phyloP scores from a whole-genome alignment of 176 grass and related monocot species.

The Tuctoria greenei region DNA sequence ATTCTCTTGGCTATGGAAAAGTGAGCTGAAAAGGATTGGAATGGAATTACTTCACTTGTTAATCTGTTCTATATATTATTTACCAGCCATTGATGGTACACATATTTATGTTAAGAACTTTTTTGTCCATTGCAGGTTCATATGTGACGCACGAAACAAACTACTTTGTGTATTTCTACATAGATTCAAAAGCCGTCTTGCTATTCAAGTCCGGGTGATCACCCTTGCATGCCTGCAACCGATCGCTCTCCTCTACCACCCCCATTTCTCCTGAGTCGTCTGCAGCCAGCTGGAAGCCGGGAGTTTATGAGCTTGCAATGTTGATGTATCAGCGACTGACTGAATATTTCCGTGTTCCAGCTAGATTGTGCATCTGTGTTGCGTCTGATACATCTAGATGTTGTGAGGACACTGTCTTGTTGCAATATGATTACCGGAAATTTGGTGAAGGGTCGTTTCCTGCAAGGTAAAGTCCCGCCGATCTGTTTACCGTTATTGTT shows the following conservation, averaged over 20 bases:
- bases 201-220: conserved; percentile 84
- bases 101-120: not conserved
- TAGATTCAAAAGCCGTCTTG: conserved; percentile 78
- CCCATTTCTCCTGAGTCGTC: not conserved
- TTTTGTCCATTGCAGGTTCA: conserved; percentile 43
- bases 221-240: conserved; percentile 6
- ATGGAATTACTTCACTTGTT: conserved; percentile 6
- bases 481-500: not conserved
- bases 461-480: not conserved
- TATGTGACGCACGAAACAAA: conserved; percentile 86
- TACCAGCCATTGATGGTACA: not conserved
- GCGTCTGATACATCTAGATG: conserved; percentile 36
- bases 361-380: conserved; percentile 37
- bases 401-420: conserved; percentile 38
- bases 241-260: too few species aligned
- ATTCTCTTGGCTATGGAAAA: conserved; percentile 15
- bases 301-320: conserved; percentile 24
- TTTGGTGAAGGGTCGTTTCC: not conserved
- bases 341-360: conserved; percentile 4
- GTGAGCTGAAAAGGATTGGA: not conserved
- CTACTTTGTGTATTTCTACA: conserved; percentile 83
- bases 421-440: conserved; percentile 43
- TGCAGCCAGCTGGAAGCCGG: conserved; percentile 31
- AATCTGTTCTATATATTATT: not conserved
- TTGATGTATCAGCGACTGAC: conserved; percentile 19